Conservation (phyloP, 2,329 filamentous ascomycete genomes). For the Fusarium incarnatum region DNA sequence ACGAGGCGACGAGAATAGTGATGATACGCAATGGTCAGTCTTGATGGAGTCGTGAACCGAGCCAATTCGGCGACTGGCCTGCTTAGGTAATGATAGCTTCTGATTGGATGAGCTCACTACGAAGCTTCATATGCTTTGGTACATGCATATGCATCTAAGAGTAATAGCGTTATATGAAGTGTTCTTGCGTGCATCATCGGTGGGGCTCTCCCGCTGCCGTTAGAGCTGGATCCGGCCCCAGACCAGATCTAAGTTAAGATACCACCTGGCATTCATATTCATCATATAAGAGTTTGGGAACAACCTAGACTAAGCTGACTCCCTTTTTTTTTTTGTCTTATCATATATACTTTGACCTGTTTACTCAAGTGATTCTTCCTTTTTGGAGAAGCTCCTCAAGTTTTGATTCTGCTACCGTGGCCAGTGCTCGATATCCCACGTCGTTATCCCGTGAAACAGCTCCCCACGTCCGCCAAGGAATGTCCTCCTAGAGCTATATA, state of each 20-base stretch:
- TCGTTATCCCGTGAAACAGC: constrained; percentile 2
- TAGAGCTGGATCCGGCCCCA: constrained; percentile 13
- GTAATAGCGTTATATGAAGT: not conserved
- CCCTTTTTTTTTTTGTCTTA: not conserved
- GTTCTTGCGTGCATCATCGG: constrained; percentile 21
- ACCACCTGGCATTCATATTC: constrained; percentile 36
- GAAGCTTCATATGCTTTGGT: not conserved
- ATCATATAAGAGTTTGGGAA: constrained; percentile 10
- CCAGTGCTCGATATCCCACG: not conserved
- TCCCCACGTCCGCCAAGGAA: constrained; percentile 23
- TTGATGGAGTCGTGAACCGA: constrained; percentile 38
- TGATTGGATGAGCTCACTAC: constrained; percentile 30
- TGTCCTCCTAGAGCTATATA: constrained; percentile 10
- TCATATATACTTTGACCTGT: not conserved
- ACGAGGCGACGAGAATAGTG: constrained; percentile 30
- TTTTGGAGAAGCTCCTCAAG: not conserved
- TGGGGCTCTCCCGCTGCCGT: constrained; percentile 20
- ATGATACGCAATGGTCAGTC: constrained; percentile 33
- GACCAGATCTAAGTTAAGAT: constrained; percentile 23
- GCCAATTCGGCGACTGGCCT: constrained; percentile 33
- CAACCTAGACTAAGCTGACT: constrained; percentile 22
- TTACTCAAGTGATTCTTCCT: not conserved
- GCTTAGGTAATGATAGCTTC: constrained; percentile 40
- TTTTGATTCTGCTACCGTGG: not conserved
- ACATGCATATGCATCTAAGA: constrained; percentile 1